phyloP scores from a whole-genome alignment of 305 asterid genomes.

The Fraxinus latifolia region DNA sequence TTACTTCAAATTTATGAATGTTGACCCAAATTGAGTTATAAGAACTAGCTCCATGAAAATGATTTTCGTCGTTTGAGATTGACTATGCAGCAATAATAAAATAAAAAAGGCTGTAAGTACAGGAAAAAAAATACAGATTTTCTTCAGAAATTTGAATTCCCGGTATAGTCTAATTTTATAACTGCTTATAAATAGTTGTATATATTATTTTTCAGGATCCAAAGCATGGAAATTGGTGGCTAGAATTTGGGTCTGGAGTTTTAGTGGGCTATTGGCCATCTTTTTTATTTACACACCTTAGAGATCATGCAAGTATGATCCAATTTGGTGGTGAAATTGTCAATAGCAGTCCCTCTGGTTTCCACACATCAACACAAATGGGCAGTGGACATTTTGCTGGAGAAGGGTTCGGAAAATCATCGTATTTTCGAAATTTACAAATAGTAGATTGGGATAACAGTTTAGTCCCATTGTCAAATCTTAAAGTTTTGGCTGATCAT shows the following conservation, averaged over 20 bases:
- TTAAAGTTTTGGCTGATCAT: constrained; percentile 71
- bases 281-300: constrained; percentile 62
- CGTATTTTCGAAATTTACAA: constrained; percentile 80
- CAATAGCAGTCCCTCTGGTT: constrained; percentile 47
- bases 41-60: background rate
- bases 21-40: background rate
- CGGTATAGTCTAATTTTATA: too few relatives aligned
- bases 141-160: too few relatives aligned
- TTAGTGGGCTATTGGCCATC: constrained; percentile 94
- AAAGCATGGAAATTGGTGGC: constrained; percentile 95
- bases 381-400: constrained; percentile 93
- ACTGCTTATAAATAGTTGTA: too few relatives aligned
- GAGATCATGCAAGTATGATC: constrained; percentile 73
- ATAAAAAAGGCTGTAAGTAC: too few relatives aligned
- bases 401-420: constrained; percentile 85
- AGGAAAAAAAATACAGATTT: too few relatives aligned
- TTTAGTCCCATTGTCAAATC: constrained; percentile 68
- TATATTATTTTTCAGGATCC: constrained; percentile 56
- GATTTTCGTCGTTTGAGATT: background rate
- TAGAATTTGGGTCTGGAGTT: constrained; percentile 73
- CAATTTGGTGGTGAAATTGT: constrained; percentile 95
- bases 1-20: background rate
- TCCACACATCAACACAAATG: constrained; percentile 85
- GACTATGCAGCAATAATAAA: background rate
- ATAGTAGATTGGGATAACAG: constrained; percentile 84